Percentiles rank a stretch among this genome's conserved stretches.
Evolutionary conservation across 768 basidiomycete species (phyloP).

Genomic region (Boletellus ananas): DNA sequence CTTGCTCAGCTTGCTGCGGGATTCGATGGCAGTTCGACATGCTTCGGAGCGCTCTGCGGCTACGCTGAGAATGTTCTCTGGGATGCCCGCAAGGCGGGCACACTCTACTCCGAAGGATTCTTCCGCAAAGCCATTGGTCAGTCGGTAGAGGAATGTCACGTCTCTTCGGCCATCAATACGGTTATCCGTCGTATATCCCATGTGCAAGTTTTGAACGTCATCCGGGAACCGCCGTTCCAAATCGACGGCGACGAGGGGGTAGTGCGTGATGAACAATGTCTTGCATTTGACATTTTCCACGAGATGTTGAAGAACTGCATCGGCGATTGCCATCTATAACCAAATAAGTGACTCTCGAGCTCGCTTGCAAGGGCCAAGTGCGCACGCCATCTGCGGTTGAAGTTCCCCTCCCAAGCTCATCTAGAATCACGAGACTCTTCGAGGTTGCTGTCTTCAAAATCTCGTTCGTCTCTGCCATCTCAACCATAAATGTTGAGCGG

Average conservation of each 20-base stretch:
- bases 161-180: conserved; percentile 70
- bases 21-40: conserved; percentile 53
- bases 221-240: conserved; percentile 56
- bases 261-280: conserved; percentile 94
- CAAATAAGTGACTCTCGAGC: conserved; percentile 2
- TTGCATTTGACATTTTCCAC: conserved; percentile 56
- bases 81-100: conserved; percentile 80
- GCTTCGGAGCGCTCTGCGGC: conserved; percentile 54
- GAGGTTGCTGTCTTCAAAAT: conserved; percentile 74
- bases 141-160: conserved; percentile 83
- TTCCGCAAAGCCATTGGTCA: conserved; percentile 68
- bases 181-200: conserved; percentile 73
- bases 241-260: conserved; percentile 76
- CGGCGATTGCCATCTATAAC: conserved; percentile 78
- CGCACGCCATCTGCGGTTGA: conserved; percentile 85
- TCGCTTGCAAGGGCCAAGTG: neutral
- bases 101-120: conserved; percentile 94
- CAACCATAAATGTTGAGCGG: conserved; percentile 95
- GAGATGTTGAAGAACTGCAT: conserved; percentile 74
- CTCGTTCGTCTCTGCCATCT: conserved; percentile 90
- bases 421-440: conserved; percentile 82
- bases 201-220: conserved; percentile 75
- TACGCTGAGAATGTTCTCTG: conserved; percentile 58
- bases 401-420: conserved; percentile 88
- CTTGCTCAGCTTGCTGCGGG: conserved; percentile 49